Evolutionary conservation across 2,329 filamentous ascomycete genomes (phyloP).

Genomic region (Paradendryphiella salina): DNA sequence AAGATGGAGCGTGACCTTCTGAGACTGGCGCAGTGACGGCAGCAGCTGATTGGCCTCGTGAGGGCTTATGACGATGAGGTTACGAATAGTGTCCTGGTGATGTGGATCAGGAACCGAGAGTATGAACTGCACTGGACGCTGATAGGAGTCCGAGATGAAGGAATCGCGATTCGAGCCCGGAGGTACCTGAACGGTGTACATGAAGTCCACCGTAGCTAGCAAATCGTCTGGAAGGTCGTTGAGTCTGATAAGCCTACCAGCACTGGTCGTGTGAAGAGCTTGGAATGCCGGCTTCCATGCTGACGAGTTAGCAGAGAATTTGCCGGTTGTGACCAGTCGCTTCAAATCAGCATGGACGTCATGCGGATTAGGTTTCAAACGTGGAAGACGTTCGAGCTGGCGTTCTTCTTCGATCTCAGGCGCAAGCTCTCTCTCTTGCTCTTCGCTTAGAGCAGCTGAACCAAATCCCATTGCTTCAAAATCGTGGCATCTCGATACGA

Average conservation of each 20-base stretch:
- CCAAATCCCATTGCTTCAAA: slow-evolving; percentile 38
- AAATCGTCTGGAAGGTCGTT: slow-evolving; percentile 48
- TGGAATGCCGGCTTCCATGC: slow-evolving; percentile 55
- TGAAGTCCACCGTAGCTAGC: slow-evolving; percentile 58
- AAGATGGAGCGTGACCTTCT: slow-evolving; percentile 52
- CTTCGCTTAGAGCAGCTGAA: slow-evolving; percentile 58
- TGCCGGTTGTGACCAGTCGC: slow-evolving; percentile 48
- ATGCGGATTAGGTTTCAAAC: slow-evolving; percentile 49
- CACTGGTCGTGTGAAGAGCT: slow-evolving; percentile 49
- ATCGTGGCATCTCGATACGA: slow-evolving; percentile 25
- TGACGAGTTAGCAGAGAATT: slow-evolving; percentile 23
- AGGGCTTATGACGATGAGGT: slow-evolving; percentile 62
- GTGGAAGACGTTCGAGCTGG: slow-evolving; percentile 56
- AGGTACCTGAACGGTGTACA: slow-evolving; percentile 48
- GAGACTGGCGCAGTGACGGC: slow-evolving; percentile 42
- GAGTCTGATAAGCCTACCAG: slow-evolving; percentile 42
- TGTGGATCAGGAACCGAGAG: slow-evolving; percentile 36
- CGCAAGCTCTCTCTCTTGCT: slow-evolving; percentile 69
- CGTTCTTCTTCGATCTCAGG: slow-evolving; percentile 66
- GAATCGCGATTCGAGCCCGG: not conserved
- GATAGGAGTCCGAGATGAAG: slow-evolving; percentile 42
- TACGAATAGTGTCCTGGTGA: not conserved
- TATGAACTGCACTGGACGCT: slow-evolving; percentile 61
- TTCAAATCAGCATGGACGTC: slow-evolving; percentile 51
- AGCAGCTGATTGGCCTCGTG: slow-evolving; percentile 62